Base-by-base conservation (phyloP, 208 protist species). In the Leishmania mexicana region DNA sequence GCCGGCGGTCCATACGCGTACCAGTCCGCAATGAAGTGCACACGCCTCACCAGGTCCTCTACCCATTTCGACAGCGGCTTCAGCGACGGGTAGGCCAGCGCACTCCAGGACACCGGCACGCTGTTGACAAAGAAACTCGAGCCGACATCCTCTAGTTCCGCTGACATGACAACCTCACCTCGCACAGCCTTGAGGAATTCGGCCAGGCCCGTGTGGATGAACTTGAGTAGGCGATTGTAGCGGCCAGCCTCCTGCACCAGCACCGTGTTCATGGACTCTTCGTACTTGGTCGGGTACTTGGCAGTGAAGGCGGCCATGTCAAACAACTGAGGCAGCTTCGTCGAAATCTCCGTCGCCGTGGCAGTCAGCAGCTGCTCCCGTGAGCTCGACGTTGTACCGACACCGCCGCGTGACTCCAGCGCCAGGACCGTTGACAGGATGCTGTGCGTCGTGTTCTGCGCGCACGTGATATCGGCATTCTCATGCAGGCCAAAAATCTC, bases 401-500 rank as follows among this genome's bases (percentile, higher is more conserved):
- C 86, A 17, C 87, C 88, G 75, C 92, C 92, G 78, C 88, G 88
- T 13, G 95, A 96, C 49, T 94, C 89, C 28, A 98, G 89, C n/a
- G 92, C 83, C 10, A 98, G 89, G 57, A 98, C 89, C 2, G 93
- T 96, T 17, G 92, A 83, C 31, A 98, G 83, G 60, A 98, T 94
- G 83, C 84, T 94, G 57, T 90, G 71, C 58, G 94, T 95, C 47
- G 89, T 91, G 84, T 93, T 96, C 79, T 94, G 90, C 71, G 99
- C 97, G 81, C 94, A 99, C 17, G 98, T 99, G 81, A 99, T 99
- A 85, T 99, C 97, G 21, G 98, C 98, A 81, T 99, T 99, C 45
- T 98, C 96, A 90, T 99, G 98, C 73, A 99, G 83, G 10, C 98
- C 98, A 83, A 99, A 99, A 49, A 99, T 93, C 86, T 99, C 98